phyloP scores from a whole-genome alignment of 129 eudicot species.

The Artemisia annua region DNA sequence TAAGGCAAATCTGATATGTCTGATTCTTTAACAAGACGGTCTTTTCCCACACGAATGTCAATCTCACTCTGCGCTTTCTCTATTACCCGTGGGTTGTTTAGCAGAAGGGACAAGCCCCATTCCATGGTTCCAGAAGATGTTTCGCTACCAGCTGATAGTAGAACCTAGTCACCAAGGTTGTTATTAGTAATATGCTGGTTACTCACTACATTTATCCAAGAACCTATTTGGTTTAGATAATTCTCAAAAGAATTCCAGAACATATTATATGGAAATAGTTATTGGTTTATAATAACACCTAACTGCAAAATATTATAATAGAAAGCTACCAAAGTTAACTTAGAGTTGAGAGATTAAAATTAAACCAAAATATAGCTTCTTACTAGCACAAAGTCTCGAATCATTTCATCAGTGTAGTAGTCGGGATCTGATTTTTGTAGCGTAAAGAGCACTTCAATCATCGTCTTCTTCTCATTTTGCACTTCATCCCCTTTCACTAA shows the following conservation, averaged over 20 bases:
- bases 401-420: neutral
- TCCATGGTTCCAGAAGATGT: constrained; percentile 9
- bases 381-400: neutral
- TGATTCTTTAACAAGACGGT: constrained; percentile 20
- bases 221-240: too few species aligned
- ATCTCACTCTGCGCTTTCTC: constrained; percentile 33
- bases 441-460: neutral
- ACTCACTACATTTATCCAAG: neutral
- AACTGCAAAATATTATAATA: too few species aligned
- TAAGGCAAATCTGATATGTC: neutral
- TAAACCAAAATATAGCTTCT: too few species aligned
- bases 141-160: neutral
- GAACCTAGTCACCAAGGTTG: neutral
- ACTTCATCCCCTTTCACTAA: neutral
- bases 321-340: too few species aligned
- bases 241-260: too few species aligned
- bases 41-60: constrained; percentile 11
- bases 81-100: constrained; percentile 29
- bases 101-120: constrained; percentile 35
- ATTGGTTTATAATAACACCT: too few species aligned
- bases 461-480: neutral
- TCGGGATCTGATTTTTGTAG: neutral
- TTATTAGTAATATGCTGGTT: neutral
- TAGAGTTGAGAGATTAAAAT: too few species aligned
- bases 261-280: too few species aligned